phyloP scores from a whole-genome alignment of 2,329 filamentous ascomycete species.

The Proliferodiscus dingleyae region DNA sequence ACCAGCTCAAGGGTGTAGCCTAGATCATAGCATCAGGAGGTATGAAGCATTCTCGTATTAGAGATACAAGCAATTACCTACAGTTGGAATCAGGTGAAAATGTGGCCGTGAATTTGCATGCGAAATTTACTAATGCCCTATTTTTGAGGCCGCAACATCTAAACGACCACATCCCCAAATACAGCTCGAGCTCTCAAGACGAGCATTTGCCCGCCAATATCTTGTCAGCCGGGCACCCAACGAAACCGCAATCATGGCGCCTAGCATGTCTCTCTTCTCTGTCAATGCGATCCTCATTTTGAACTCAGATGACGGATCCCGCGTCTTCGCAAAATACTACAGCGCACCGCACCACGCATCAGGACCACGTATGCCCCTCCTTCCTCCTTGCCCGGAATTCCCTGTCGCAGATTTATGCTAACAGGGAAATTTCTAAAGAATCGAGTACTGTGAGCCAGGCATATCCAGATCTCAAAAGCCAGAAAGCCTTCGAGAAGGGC shows the following conservation, averaged over 20 bases:
- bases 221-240: neutral
- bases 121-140: neutral
- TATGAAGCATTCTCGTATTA: no score
- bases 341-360: constrained; percentile 55
- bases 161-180: neutral
- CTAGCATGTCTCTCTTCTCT: constrained; percentile 70
- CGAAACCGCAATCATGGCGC: constrained; percentile 52
- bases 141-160: neutral
- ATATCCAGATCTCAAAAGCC: constrained; percentile 84
- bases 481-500: constrained; percentile 95
- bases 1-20: no score
- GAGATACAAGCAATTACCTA: no score
- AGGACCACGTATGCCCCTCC: constrained; percentile 23
- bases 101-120: no score
- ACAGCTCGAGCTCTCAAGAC: neutral
- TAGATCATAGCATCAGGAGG: no score
- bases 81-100: no score
- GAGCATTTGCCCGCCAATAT: neutral
- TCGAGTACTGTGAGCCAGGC: no score
- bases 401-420: no score
- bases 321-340: constrained; percentile 96
- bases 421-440: no score
- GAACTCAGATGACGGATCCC: constrained; percentile 79
- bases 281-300: constrained; percentile 75
- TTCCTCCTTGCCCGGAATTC: neutral